Evolutionary conservation across 352 stramenopile species (phyloP).

Genomic region (Pythium brachiatum): DNA sequence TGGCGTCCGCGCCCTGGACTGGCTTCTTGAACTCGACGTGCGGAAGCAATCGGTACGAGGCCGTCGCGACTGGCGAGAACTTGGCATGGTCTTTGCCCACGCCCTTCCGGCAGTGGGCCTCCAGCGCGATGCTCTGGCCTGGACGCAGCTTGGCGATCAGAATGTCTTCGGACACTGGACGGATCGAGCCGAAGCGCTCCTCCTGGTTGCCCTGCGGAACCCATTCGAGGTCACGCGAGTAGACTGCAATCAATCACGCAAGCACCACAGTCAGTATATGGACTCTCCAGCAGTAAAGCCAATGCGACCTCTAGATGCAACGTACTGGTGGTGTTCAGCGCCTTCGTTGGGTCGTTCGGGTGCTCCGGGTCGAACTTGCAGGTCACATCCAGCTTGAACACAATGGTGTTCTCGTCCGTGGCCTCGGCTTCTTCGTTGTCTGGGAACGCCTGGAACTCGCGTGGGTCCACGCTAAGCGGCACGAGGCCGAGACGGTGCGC

Average conservation of each 20-base stretch:
- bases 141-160: conserved; percentile 95
- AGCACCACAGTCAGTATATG: neutral
- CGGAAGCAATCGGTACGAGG: conserved; percentile 93
- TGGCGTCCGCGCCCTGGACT: conserved; percentile 59
- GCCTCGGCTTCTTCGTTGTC: conserved; percentile 87
- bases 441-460: conserved; percentile 84
- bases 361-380: conserved; percentile 76
- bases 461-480: conserved; percentile 78
- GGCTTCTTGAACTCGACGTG: conserved; percentile 71
- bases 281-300: too few relatives aligned
- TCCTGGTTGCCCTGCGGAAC: conserved; percentile 95
- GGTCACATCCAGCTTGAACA: conserved; percentile 94
- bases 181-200: conserved; percentile 82
- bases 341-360: conserved; percentile 66
- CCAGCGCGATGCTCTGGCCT: conserved; percentile 95
- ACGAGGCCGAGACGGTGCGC: conserved; percentile 89
- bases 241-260: conserved; percentile 54
- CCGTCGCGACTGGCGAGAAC: conserved; percentile 95
- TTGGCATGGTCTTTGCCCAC: conserved; percentile 98
- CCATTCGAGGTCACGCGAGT: conserved; percentile 94
- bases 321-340: conserved; percentile 58
- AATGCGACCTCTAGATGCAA: neutral
- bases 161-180: conserved; percentile 94
- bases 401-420: conserved; percentile 96
- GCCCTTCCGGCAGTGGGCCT: conserved; percentile 93